Evolutionary conservation across 257 asterid genomes (phyloP).

Genomic region (Gentiana macrophylla): DNA sequence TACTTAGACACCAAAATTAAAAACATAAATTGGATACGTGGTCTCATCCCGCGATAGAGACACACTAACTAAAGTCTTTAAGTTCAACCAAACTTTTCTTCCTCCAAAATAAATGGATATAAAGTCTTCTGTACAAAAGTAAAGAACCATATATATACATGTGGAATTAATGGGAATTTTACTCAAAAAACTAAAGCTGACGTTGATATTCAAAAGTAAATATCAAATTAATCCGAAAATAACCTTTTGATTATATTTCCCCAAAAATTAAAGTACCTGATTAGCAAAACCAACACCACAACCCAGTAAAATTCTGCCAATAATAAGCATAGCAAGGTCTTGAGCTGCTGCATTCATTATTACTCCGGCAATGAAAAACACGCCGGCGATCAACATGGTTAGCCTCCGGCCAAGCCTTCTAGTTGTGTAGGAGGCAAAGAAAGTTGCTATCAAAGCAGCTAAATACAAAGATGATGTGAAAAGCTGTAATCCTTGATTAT

Average conservation of each 20-base stretch:
- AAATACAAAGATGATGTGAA: constrained; percentile 82
- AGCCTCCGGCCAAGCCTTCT: constrained; percentile 52
- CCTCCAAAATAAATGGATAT: not conserved
- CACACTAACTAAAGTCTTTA: not conserved
- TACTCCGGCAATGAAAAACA: constrained; percentile 59
- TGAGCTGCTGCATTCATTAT: constrained; percentile 60
- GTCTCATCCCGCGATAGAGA: too few species aligned
- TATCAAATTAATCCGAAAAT: too few species aligned
- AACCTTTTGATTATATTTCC: too few species aligned
- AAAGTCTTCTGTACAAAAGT: not conserved
- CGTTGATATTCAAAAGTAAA: constrained; percentile 1
- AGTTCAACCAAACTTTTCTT: not conserved
- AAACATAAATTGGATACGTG: too few species aligned
- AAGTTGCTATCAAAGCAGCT: constrained; percentile 73
- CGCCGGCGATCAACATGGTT: constrained; percentile 77
- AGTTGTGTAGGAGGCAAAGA: constrained; percentile 86
- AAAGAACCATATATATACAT: not conserved
- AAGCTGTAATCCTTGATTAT: constrained; percentile 69
- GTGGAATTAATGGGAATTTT: not conserved
- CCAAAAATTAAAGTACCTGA: constrained; percentile 37
- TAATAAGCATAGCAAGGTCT: constrained; percentile 79
- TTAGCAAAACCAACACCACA: constrained; percentile 92
- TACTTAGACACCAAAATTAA: too few species aligned
- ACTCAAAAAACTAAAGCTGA: not conserved
- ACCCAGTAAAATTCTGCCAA: constrained; percentile 74